phyloP scores from a whole-genome alignment of 2,329 filamentous ascomycete species.

The Biscogniauxia sp. region DNA sequence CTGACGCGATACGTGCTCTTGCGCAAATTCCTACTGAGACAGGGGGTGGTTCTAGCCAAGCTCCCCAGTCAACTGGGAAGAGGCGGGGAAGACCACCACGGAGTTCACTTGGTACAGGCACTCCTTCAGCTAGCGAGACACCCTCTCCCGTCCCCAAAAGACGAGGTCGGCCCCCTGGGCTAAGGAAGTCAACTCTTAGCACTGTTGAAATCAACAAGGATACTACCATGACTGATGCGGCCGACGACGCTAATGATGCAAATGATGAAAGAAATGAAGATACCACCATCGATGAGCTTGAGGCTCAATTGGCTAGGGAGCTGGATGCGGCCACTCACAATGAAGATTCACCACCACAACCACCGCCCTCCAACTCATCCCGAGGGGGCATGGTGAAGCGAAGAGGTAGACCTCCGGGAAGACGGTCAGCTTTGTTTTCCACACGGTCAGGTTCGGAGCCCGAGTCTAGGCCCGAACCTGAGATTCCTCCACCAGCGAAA shows the following conservation, averaged over 20 bases:
- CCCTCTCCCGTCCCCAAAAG: slow-evolving; percentile 17
- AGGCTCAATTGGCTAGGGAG: slow-evolving; percentile 35
- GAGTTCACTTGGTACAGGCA: slow-evolving; percentile 18
- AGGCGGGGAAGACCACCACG: slow-evolving; percentile 30
- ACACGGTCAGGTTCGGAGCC: slow-evolving; percentile 1
- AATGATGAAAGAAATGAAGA: slow-evolving; percentile 19
- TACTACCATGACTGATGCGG: slow-evolving; percentile 26
- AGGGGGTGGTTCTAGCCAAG: slow-evolving; percentile 7
- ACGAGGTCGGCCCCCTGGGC: slow-evolving; percentile 28
- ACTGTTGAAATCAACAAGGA: slow-evolving; percentile 20
- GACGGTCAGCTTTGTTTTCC: slow-evolving; percentile 6
- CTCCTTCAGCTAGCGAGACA: slow-evolving; percentile 12
- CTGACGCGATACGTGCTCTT: slow-evolving; percentile 34
- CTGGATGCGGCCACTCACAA: slow-evolving; percentile 20
- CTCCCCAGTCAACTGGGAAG: slow-evolving; percentile 25
- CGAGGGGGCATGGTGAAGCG: slow-evolving; percentile 21
- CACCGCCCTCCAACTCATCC: slow-evolving; percentile 3
- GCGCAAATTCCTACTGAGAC: slow-evolving; percentile 18
- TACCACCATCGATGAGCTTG: slow-evolving; percentile 31
- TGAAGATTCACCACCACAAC: slow-evolving; percentile 7
- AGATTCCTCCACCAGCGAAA: slow-evolving; percentile 12
- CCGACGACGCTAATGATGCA: slow-evolving; percentile 12
- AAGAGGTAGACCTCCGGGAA: slow-evolving; percentile 36
- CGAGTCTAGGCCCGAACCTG: not conserved
- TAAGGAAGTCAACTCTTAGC: slow-evolving; percentile 29